phyloP scores from a whole-genome alignment of 176 grass and related monocot genomes.

The Oryza nivara region DNA sequence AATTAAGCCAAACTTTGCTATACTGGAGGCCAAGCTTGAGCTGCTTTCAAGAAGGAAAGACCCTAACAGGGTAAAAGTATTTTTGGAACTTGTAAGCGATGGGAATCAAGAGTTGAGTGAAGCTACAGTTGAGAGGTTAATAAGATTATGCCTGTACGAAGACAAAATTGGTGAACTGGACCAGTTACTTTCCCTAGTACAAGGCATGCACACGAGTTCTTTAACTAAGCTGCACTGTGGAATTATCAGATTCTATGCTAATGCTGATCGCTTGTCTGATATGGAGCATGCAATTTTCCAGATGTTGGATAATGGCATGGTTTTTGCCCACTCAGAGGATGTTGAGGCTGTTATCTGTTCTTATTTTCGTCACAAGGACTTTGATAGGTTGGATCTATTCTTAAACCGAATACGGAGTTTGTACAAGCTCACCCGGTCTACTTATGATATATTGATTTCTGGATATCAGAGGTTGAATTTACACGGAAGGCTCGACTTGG shows the following conservation, averaged over 20 bases:
- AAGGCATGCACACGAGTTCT: conserved; percentile 21
- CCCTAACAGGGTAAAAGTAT: conserved; percentile 29
- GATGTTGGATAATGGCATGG: conserved; percentile 49
- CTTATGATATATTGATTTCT: conserved; percentile 64
- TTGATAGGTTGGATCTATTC: conserved; percentile 56
- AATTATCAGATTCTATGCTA: conserved; percentile 57
- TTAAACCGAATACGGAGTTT: conserved; percentile 45
- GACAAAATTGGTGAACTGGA: conserved; percentile 46
- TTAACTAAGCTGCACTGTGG: conserved; percentile 47
- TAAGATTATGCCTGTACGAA: conserved; percentile 37
- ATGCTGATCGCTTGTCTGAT: conserved; percentile 42
- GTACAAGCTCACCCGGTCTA: conserved; percentile 51
- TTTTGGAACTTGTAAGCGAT: conserved; percentile 30
- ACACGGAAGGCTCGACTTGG: conserved; percentile 40
- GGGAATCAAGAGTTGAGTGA: conserved; percentile 42
- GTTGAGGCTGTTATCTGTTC: conserved; percentile 52
- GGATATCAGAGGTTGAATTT: conserved; percentile 59
- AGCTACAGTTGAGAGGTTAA: conserved; percentile 37
- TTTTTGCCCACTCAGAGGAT: conserved; percentile 46
- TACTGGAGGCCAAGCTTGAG: conserved; percentile 55
- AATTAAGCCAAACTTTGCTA: conserved; percentile 46
- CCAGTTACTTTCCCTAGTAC: conserved; percentile 43
- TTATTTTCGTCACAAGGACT: conserved; percentile 56
- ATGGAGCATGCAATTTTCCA: conserved; percentile 48
- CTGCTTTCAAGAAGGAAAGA: conserved; percentile 42